Conservation (phyloP, 129 eudicot species). For the Tagetes erecta region DNA sequence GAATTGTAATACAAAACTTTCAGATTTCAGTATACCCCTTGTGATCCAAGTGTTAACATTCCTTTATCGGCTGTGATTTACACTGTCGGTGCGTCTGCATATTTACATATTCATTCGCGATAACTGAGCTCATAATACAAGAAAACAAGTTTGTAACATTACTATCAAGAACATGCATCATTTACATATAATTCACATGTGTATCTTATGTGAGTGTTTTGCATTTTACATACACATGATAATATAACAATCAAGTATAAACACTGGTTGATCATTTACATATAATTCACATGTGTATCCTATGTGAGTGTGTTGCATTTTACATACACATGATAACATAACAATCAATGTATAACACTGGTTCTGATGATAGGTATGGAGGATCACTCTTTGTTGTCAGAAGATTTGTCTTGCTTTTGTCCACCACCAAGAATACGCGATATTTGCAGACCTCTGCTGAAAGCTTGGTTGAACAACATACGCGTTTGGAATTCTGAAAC, state of each 20-base stretch:
- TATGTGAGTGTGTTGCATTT: background rate
- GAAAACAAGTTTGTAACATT: background rate
- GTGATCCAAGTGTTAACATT: background rate
- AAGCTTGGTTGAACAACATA: slow-evolving; percentile 93
- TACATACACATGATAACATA: slow-evolving; percentile 6
- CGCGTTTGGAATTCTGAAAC: slow-evolving; percentile 94
- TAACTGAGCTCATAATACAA: slow-evolving; percentile 2
- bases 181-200: background rate
- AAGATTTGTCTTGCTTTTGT: slow-evolving; percentile 69
- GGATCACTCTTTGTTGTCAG: slow-evolving; percentile 55
- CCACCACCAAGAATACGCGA: slow-evolving; percentile 93
- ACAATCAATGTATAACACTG: slow-evolving; percentile 19
- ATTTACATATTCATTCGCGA: slow-evolving; percentile 6
- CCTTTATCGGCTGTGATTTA: background rate
- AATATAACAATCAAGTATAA: slow-evolving; percentile 8
- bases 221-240: slow-evolving; percentile 11
- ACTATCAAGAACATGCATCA: slow-evolving; percentile 13
- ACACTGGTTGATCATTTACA: background rate
- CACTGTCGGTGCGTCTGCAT: background rate
- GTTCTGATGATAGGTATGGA: background rate
- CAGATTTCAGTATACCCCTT: no score
- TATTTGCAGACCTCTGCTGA: slow-evolving; percentile 89
- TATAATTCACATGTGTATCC: background rate
- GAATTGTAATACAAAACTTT: no score
- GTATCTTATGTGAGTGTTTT: background rate